Conservation (phyloP, 2,329 filamentous ascomycete genomes). For the Lasiodiplodia gonubiensis region DNA sequence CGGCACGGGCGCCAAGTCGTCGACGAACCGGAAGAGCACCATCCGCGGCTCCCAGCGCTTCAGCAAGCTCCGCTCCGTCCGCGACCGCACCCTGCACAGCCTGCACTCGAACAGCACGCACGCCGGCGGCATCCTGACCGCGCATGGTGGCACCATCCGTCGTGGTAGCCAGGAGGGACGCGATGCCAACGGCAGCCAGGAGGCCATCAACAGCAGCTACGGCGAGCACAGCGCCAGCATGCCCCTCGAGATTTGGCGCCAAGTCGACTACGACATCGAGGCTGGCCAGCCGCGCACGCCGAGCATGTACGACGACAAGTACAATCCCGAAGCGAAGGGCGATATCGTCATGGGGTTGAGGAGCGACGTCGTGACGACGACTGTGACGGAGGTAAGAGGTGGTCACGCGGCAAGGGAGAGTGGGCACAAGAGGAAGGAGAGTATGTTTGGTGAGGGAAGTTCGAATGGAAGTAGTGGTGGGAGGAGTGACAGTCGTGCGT, state of each 20-base stretch:
- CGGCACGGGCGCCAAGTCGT: background rate
- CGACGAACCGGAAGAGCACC: background rate
- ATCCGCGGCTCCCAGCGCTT: constrained; percentile 4
- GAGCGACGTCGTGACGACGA: constrained; percentile 6
- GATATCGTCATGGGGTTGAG: constrained; percentile 5
- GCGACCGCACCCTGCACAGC: constrained; percentile 8
- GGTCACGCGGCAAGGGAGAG: background rate
- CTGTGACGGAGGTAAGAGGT: background rate
- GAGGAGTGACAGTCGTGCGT: constrained; percentile 6
- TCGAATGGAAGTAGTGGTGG: background rate
- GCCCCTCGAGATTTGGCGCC: constrained; percentile 29
- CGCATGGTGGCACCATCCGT: background rate
- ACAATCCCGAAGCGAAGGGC: background rate
- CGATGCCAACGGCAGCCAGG: constrained; percentile 7
- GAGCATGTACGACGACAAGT: constrained; percentile 2
- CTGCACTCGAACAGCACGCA: background rate
- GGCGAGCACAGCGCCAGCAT: background rate
- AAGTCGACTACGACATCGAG: constrained; percentile 30
- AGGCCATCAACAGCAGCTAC: constrained; percentile 17
- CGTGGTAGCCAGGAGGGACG: background rate
- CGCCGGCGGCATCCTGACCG: background rate
- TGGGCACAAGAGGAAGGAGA: background rate
- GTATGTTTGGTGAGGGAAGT: background rate
- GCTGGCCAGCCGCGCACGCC: background rate
- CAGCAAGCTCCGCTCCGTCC: constrained; percentile 8